These are phyloP conservation scores for Pichia sp. DNA, from an alignment of 1,139 yeast genomes.

Conservation along the genomic window DNA sequence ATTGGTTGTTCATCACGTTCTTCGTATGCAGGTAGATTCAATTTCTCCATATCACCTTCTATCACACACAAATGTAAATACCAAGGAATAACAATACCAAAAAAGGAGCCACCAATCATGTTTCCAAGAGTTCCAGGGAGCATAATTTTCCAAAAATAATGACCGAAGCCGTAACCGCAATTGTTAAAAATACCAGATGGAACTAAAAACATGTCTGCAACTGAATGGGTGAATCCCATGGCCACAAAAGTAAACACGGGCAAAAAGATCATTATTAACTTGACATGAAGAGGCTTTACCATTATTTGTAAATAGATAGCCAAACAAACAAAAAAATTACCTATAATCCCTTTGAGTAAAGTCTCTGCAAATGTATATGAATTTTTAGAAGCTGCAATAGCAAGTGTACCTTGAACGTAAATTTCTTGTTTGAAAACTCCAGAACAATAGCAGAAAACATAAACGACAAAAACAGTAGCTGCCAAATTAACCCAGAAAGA, in stretches of 20 bases:
- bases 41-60: conserved; percentile 52
- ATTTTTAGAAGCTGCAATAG: conserved; percentile 40
- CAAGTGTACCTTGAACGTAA: conserved; percentile 39
- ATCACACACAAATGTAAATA: conserved; percentile 63
- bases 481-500: conserved; percentile 61
- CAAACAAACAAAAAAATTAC: conserved; percentile 66
- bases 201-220: conserved; percentile 69
- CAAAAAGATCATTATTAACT: conserved; percentile 50
- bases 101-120: conserved; percentile 59
- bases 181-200: conserved; percentile 61
- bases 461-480: conserved; percentile 57
- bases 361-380: conserved; percentile 44
- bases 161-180: conserved; percentile 52
- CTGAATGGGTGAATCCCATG: conserved; percentile 70
- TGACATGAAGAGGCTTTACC: conserved; percentile 78
- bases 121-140: conserved; percentile 66
- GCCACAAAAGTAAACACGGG: conserved; percentile 71
- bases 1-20: conserved; percentile 76
- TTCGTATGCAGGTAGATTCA: conserved; percentile 58
- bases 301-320: conserved; percentile 70
- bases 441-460: conserved; percentile 50
- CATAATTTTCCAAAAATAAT: conserved; percentile 63
- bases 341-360: conserved; percentile 58
- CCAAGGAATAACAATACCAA: conserved; percentile 57
- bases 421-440: conserved; percentile 33